Conservation (phyloP, 208 protist species). For the Novymonas esmeraldas region DNA sequence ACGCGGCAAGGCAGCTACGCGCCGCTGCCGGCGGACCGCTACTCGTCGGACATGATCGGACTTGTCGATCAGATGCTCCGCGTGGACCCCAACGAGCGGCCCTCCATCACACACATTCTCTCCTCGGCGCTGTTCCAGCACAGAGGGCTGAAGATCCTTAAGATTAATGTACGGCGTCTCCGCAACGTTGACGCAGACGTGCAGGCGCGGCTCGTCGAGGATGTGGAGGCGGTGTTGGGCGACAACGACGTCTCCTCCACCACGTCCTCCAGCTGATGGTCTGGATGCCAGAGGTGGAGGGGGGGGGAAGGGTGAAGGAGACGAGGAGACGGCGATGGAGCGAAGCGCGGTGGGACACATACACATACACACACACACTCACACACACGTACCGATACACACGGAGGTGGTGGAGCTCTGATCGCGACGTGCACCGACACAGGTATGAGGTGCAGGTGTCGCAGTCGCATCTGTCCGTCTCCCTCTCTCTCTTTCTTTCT, state of each 20-base stretch:
- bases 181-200: slow-evolving; percentile 35
- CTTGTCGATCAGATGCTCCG: slow-evolving; percentile 57
- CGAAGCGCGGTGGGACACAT: too few relatives aligned
- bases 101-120: slow-evolving; percentile 55
- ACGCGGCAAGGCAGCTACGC: slow-evolving; percentile 48
- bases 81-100: slow-evolving; percentile 51
- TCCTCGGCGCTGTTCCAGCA: slow-evolving; percentile 37
- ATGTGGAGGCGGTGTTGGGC: slow-evolving; percentile 34
- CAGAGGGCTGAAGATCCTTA: slow-evolving; percentile 42
- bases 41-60: slow-evolving; percentile 34
- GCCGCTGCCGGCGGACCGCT: slow-evolving; percentile 44
- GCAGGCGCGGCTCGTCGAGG: slow-evolving; percentile 30
- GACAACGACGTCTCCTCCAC: background rate
- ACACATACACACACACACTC: background rate
- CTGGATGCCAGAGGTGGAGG: background rate
- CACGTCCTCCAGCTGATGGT: background rate
- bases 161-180: slow-evolving; percentile 53
- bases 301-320: background rate
- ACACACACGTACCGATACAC: background rate
- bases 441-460: too few relatives aligned
- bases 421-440: background rate
- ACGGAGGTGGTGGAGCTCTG: background rate
- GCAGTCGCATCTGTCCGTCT: background rate
- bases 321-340: background rate
- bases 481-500: background rate